Conservation (phyloP, 768 basidiomycete genomes). For the Rhodotorula kratochvilovae region DNA sequence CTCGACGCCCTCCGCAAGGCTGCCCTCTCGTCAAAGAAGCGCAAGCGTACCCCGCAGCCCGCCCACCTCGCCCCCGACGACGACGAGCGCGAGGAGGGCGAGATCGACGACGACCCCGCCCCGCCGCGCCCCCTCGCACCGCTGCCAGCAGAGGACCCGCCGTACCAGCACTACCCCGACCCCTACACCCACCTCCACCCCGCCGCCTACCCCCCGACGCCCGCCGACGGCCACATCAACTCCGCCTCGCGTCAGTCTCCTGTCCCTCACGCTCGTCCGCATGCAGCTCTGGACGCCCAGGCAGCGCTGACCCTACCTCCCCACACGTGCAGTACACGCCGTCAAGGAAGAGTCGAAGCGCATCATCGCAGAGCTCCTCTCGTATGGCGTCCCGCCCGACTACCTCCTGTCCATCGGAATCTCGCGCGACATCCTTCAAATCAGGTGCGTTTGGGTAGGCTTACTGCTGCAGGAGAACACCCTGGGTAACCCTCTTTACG, state of each 20-base stretch:
- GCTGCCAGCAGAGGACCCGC: not conserved
- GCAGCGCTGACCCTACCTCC: not conserved
- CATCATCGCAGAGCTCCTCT: conserved; percentile 28
- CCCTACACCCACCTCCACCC: not conserved
- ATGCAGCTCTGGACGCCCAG: no score
- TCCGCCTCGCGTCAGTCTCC: no score
- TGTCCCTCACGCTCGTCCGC: no score
- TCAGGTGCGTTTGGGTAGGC: conserved; percentile 7
- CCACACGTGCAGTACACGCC: not conserved
- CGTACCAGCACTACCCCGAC: no score
- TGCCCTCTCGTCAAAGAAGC: conserved; percentile 30
- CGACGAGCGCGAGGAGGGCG: conserved; percentile 23
- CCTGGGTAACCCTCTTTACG: no score
- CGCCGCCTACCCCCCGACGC: no score
- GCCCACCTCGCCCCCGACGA: not conserved
- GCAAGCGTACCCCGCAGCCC: conserved; percentile 4
- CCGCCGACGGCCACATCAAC: no score
- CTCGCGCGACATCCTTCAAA: conserved; percentile 25
- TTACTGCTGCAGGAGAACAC: no score
- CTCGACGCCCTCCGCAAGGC: conserved; percentile 17
- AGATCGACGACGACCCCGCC: conserved; percentile 19
- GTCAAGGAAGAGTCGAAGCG: conserved; percentile 24
- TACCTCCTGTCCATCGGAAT: conserved; percentile 35
- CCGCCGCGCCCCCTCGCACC: not conserved
- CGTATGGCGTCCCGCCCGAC: conserved; percentile 28